phyloP scores from a whole-genome alignment of 768 basidiomycete genomes.

The Paxillus rubicundulus region DNA sequence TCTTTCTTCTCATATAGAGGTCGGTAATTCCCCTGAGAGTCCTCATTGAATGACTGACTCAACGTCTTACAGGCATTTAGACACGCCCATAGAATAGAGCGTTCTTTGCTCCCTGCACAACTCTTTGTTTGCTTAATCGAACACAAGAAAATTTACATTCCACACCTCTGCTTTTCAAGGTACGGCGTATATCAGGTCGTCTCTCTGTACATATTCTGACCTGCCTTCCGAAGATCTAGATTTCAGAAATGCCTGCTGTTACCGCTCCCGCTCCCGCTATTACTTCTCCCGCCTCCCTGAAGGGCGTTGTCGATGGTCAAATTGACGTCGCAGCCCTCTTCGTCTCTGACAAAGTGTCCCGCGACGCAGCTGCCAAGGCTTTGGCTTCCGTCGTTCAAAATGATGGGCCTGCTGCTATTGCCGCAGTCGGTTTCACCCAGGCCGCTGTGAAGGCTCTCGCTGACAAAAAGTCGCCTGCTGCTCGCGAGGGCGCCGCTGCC shows the following conservation, averaged over 20 bases:
- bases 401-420: constrained; percentile 77
- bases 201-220: neutral
- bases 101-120: constrained; percentile 56
- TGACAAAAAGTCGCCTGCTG: constrained; percentile 94
- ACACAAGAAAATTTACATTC: constrained; percentile 35
- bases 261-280: constrained; percentile 58
- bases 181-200: constrained; percentile 23
- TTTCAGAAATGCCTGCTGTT: constrained; percentile 76
- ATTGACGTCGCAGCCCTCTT: constrained; percentile 78
- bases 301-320: constrained; percentile 62
- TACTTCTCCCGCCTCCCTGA: constrained; percentile 69
- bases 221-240: constrained; percentile 33
- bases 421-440: constrained; percentile 64
- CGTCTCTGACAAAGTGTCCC: constrained; percentile 78
- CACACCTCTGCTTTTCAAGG: constrained; percentile 41
- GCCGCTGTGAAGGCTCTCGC: constrained; percentile 79
- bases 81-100: constrained; percentile 58
- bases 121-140: constrained; percentile 45
- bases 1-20: constrained; percentile 34
- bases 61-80: constrained; percentile 33
- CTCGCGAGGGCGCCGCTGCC: constrained; percentile 84
- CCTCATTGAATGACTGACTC: neutral
- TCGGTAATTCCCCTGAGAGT: constrained; percentile 11
- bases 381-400: constrained; percentile 78
- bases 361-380: constrained; percentile 65